These are phyloP conservation scores for Fraxinus quadrangulata DNA, from an alignment of 257 asterid genomes.

Conservation along the genomic window DNA sequence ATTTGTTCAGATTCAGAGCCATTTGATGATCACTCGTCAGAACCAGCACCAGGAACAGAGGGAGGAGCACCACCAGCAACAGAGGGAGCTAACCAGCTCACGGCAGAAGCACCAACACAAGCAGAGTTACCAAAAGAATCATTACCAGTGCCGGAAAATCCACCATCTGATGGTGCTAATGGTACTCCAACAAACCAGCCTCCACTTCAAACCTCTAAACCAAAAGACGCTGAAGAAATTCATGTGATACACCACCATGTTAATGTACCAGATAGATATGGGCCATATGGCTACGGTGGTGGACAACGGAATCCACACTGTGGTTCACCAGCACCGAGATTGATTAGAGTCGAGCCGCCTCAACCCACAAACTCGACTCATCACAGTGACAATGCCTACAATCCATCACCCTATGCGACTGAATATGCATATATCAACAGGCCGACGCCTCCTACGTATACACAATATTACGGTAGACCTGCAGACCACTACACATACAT, in stretches of 20 bases:
- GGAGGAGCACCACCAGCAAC: conserved; percentile 35
- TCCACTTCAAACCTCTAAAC: conserved; percentile 31
- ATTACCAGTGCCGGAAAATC: conserved; percentile 38
- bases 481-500: conserved; percentile 33
- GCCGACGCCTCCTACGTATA: conserved; percentile 31
- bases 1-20: conserved; percentile 61
- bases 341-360: conserved; percentile 13
- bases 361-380: conserved; percentile 42
- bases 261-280: conserved; percentile 34
- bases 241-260: conserved; percentile 70
- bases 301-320: background rate
- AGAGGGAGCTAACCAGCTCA: conserved; percentile 30
- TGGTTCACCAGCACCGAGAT: background rate
- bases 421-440: conserved; percentile 15
- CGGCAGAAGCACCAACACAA: too few relatives aligned
- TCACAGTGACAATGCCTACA: conserved; percentile 60
- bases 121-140: conserved; percentile 35
- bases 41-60: conserved; percentile 24
- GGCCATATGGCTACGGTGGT: background rate
- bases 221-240: conserved; percentile 62
- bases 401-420: conserved; percentile 60
- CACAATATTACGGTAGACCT: conserved; percentile 38
- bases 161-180: conserved; percentile 40
- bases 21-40: conserved; percentile 22
- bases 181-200: background rate